Percentiles rank a stretch among this genome's conserved stretches.
Conservation (phyloP, 2,329 filamentous ascomycete species). For the Periconia macrospinosa region DNA sequence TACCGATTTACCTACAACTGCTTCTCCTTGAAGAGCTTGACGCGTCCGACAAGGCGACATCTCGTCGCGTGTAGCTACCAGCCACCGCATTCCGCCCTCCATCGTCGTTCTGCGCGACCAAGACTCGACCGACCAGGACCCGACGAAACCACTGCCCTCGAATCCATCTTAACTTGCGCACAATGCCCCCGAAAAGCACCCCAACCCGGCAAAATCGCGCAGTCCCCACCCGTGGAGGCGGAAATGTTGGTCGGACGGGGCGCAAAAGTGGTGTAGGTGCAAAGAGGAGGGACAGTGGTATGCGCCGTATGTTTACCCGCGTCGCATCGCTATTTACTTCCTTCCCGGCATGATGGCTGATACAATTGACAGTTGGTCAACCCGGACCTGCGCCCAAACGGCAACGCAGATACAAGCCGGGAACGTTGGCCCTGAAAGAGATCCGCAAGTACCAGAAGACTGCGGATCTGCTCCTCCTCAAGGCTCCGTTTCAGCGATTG, state of each 20-base stretch:
- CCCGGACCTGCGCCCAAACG: constrained; percentile 36
- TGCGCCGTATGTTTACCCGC: constrained; percentile 16
- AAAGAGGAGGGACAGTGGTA: constrained; percentile 19
- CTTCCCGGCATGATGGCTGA: not conserved
- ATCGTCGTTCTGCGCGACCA: not conserved
- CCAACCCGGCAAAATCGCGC: constrained; percentile 32
- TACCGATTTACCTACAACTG: no score
- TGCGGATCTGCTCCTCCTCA: constrained; percentile 93
- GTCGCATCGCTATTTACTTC: not conserved
- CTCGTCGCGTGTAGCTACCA: not conserved
- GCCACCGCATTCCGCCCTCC: constrained; percentile 1
- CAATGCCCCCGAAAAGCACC: constrained; percentile 27
- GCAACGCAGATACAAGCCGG: constrained; percentile 51
- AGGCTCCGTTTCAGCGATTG: constrained; percentile 96
- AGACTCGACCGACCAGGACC: not conserved
- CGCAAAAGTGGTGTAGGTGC: constrained; percentile 10
- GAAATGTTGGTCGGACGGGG: constrained; percentile 16
- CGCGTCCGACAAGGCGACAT: constrained; percentile 7
- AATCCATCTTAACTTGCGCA: not conserved
- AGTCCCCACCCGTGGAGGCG: constrained; percentile 35
- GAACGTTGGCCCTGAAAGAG: constrained; percentile 96
- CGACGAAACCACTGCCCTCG: not conserved
- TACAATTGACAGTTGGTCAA: constrained; percentile 24
- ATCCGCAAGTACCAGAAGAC: constrained; percentile 98
- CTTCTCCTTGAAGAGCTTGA: not conserved